These are phyloP conservation scores for Pulveroboletus sp. DNA, from an alignment of 1,284 basidiomycete species.

Conservation along the genomic window DNA sequence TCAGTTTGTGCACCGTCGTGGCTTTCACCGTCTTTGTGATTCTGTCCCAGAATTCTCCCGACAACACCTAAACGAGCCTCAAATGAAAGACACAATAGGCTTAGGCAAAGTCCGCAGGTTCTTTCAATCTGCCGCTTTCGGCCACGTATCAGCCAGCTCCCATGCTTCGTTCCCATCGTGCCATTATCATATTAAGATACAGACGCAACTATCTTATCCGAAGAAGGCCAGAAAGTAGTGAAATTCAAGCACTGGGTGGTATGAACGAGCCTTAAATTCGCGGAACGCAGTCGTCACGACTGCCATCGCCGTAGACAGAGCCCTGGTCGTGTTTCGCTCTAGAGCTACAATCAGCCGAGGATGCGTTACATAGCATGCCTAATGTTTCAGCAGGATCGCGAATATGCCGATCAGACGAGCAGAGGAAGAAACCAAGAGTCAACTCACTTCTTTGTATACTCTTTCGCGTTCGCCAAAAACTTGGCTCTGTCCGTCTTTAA, in stretches of 20 bases:
- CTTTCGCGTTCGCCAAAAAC: constrained; percentile 73
- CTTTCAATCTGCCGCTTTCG: constrained; percentile 28
- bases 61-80: not conserved
- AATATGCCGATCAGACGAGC: constrained; percentile 8
- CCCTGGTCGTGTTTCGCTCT: not conserved
- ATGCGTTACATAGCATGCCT: constrained; percentile 34
- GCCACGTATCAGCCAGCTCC: constrained; percentile 10
- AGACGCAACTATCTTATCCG: constrained; percentile 6
- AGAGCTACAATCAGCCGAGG: constrained; percentile 15
- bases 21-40: too few species aligned
- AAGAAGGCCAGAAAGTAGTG: constrained; percentile 1
- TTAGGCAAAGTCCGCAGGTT: constrained; percentile 2
- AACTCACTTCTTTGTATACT: constrained; percentile 77
- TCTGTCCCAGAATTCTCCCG: constrained; percentile 9
- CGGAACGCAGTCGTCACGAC: not conserved
- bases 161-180: constrained; percentile 11
- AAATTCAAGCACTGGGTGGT: constrained; percentile 11
- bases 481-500: constrained; percentile 72
- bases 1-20: too few species aligned
- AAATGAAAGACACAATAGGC: constrained; percentile 7
- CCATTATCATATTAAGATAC: not conserved
- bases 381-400: not conserved
- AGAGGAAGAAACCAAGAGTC: not conserved
- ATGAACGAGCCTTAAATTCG: constrained; percentile 10
- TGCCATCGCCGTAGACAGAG: not conserved